Conservation (phyloP, 2,329 filamentous ascomycete genomes). For the Akanthomyces muscarius region DNA sequence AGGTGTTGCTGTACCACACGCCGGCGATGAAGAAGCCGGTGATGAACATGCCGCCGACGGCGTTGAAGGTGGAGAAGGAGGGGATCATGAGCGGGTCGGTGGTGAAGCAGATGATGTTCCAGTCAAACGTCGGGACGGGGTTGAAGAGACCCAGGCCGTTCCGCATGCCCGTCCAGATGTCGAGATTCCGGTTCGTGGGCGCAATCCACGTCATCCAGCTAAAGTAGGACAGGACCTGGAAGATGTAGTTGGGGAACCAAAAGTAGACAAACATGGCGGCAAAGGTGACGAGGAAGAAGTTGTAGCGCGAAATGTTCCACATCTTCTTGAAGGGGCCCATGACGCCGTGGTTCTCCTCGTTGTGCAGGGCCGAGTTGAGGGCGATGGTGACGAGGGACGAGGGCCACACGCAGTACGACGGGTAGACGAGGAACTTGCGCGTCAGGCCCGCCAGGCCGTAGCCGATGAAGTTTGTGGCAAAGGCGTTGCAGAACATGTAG, state of each 20-base stretch:
- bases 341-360: constrained; percentile 22
- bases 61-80: constrained; percentile 29
- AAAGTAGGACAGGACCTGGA: constrained; percentile 39
- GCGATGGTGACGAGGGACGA: constrained; percentile 42
- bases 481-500: constrained; percentile 42
- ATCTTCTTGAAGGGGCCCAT: constrained; percentile 31
- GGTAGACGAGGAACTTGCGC: constrained; percentile 43
- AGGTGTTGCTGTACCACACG: constrained; percentile 40
- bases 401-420: constrained; percentile 45
- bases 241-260: constrained; percentile 46
- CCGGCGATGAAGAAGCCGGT: constrained; percentile 50
- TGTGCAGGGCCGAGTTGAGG: constrained; percentile 40
- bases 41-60: constrained; percentile 37
- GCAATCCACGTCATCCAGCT: constrained; percentile 47
- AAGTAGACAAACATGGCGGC: constrained; percentile 44
- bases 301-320: constrained; percentile 35
- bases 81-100: constrained; percentile 19
- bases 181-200: constrained; percentile 30
- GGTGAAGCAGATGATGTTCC: constrained; percentile 33
- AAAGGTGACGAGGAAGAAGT: constrained; percentile 39
- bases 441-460: constrained; percentile 44
- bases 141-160: constrained; percentile 36
- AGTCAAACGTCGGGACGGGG: constrained; percentile 45
- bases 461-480: constrained; percentile 46
- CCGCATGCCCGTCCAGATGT: constrained; percentile 27